Conservation (phyloP, 2,329 filamentous ascomycete genomes). For the Zymoseptoria crescenta region DNA sequence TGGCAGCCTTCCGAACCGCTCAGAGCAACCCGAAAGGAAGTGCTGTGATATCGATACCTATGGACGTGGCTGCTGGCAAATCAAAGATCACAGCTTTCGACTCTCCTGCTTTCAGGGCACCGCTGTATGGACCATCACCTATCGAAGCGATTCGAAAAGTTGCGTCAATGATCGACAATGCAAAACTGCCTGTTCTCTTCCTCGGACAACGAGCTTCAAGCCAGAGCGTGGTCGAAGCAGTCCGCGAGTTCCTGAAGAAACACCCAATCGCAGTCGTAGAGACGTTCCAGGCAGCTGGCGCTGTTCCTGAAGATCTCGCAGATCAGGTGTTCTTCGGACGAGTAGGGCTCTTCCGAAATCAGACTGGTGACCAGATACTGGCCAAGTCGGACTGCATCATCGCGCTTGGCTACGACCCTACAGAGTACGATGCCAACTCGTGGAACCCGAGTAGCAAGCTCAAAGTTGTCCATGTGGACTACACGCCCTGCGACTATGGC, state of each 20-base stretch:
- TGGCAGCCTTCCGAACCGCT: conserved; percentile 40
- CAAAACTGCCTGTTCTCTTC: conserved; percentile 38
- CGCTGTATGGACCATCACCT: conserved; percentile 36
- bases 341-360: conserved; percentile 44
- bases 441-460: conserved; percentile 38
- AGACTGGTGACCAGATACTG: conserved; percentile 41
- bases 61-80: conserved; percentile 37
- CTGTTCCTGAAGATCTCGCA: conserved; percentile 37
- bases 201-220: conserved; percentile 39
- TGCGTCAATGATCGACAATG: conserved; percentile 27
- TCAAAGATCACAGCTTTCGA: conserved; percentile 36
- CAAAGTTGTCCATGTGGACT: conserved; percentile 41
- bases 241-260: conserved; percentile 36
- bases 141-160: conserved; percentile 28
- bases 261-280: conserved; percentile 42
- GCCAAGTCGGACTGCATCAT: conserved; percentile 39
- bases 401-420: conserved; percentile 42
- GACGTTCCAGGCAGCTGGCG: conserved; percentile 45
- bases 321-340: conserved; percentile 41
- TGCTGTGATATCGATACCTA: conserved; percentile 38
- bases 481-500: conserved; percentile 34
- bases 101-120: conserved; percentile 33
- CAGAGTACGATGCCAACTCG: conserved; percentile 40
- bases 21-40: conserved; percentile 37
- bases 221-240: conserved; percentile 34